These are phyloP conservation scores for Chytridium lagenaria DNA, from an alignment of 371 early-diverging fungal genomes.

Conservation along the genomic window DNA sequence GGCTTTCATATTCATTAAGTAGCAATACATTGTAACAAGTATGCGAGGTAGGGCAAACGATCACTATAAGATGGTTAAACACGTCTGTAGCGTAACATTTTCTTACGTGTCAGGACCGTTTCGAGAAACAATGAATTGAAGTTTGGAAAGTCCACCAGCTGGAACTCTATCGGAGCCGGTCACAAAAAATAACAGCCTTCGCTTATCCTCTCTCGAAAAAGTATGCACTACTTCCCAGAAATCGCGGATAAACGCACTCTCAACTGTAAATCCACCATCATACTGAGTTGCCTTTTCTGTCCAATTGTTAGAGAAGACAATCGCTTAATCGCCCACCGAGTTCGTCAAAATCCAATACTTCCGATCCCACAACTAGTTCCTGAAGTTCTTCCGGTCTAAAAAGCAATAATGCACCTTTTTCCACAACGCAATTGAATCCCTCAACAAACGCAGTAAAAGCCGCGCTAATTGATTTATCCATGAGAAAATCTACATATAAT, in stretches of 20 bases:
- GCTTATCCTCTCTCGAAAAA: conserved; percentile 84
- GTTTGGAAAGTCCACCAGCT: conserved; percentile 86
- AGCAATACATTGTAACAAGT: conserved; percentile 94
- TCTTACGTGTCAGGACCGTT: conserved; percentile 85
- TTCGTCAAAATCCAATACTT: conserved; percentile 87
- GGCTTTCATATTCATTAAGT: conserved; percentile 86
- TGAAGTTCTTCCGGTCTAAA: conserved; percentile 95
- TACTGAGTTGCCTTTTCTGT: conserved; percentile 79
- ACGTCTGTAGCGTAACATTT: conserved; percentile 51
- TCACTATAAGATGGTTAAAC: conserved; percentile 46
- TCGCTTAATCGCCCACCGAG: conserved; percentile 53
- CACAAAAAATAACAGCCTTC: conserved; percentile 90
- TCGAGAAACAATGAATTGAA: conserved; percentile 91
- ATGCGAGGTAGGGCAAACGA: conserved; percentile 72
- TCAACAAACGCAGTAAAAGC: conserved; percentile 83
- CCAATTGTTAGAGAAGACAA: not conserved
- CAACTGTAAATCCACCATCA: conserved; percentile 53
- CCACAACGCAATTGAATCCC: conserved; percentile 87
- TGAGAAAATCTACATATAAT: conserved; percentile 79
- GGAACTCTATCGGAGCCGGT: conserved; percentile 82
- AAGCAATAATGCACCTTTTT: conserved; percentile 71
- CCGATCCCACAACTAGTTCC: conserved; percentile 89
- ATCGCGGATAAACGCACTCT: conserved; percentile 37
- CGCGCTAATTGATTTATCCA: conserved; percentile 72
- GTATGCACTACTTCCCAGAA: conserved; percentile 95